Percentiles rank a stretch among this genome's conserved stretches.
These are phyloP conservation scores for Stemphylium lycopersici DNA, from an alignment of 2,329 filamentous ascomycete species.

Conservation along the genomic window DNA sequence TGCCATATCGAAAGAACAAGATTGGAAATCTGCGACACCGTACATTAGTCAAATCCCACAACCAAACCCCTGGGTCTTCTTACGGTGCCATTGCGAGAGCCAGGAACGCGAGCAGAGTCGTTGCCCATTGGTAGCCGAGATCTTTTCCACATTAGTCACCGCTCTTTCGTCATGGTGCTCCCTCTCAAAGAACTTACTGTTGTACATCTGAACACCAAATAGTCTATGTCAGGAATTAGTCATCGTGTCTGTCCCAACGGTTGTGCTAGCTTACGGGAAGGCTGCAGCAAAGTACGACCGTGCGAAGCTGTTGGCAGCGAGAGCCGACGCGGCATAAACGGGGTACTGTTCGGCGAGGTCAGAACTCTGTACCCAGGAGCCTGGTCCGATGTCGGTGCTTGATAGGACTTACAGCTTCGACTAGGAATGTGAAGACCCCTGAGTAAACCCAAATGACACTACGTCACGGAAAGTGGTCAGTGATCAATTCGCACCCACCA, in stretches of 20 bases:
- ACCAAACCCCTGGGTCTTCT: slow-evolving; percentile 36
- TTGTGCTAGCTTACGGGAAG: slow-evolving; percentile 45
- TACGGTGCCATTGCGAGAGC: slow-evolving; percentile 57
- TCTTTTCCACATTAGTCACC: slow-evolving; percentile 52
- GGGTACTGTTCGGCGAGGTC: slow-evolving; percentile 51
- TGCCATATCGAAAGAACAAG: slow-evolving; percentile 58
- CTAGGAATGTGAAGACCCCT: slow-evolving; percentile 87
- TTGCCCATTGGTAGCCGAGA: slow-evolving; percentile 60
- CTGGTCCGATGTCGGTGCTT: slow-evolving; percentile 31
- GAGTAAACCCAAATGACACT: slow-evolving; percentile 80
- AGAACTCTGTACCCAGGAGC: slow-evolving; percentile 22
- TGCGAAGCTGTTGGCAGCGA: slow-evolving; percentile 59
- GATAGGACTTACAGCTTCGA: slow-evolving; percentile 59
- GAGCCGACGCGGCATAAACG: slow-evolving; percentile 56
- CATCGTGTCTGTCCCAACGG: slow-evolving; percentile 1
- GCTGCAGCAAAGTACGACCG: slow-evolving; percentile 56
- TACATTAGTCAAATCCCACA: slow-evolving; percentile 41
- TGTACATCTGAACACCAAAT: slow-evolving; percentile 60
- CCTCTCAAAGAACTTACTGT: slow-evolving; percentile 52
- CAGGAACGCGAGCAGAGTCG: slow-evolving; percentile 55
- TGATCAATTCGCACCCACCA: slow-evolving; percentile 30
- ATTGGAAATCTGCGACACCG: slow-evolving; percentile 49
- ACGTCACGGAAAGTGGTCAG: slow-evolving; percentile 37
- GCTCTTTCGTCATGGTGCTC: slow-evolving; percentile 45
- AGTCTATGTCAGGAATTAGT: slow-evolving; percentile 13